Evolutionary conservation across 1,284 basidiomycete genomes (phyloP).

Genomic region (Microbotryomycetes sp.): DNA sequence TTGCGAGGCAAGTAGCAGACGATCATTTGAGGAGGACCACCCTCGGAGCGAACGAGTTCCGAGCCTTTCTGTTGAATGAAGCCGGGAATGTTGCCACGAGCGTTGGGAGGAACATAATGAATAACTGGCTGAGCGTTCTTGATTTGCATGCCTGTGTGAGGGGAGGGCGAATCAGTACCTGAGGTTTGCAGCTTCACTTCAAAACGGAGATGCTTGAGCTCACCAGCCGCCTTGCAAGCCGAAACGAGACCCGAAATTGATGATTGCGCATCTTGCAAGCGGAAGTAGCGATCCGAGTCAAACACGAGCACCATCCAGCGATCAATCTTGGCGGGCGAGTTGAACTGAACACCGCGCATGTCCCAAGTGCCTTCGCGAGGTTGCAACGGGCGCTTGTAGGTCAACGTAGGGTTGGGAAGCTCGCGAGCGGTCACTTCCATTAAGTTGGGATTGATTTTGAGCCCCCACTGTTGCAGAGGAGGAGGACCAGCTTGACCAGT

Average conservation of each 20-base stretch:
- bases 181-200: neutral
- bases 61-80: slow-evolving; percentile 2
- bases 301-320: slow-evolving; percentile 4
- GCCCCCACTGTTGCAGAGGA: slow-evolving; percentile 1
- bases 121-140: slow-evolving; percentile 3
- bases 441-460: neutral
- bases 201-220: no score
- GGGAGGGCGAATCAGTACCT: neutral
- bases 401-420: slow-evolving; percentile 7
- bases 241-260: neutral
- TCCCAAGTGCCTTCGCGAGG: slow-evolving; percentile 9
- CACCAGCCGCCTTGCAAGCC: neutral
- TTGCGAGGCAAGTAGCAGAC: slow-evolving; percentile 17
- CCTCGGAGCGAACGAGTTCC: neutral
- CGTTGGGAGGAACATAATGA: slow-evolving; percentile 8
- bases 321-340: neutral
- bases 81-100: neutral
- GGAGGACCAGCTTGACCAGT: neutral
- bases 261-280: neutral
- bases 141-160: neutral
- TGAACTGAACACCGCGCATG: neutral
- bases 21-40: slow-evolving; percentile 10
- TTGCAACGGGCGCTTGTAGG: neutral
- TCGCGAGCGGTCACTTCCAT: slow-evolving; percentile 12
- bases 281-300: neutral